These are phyloP conservation scores for Yamadazyma taylorii DNA, from an alignment of 1,139 yeast genomes.

Conservation along the genomic window DNA sequence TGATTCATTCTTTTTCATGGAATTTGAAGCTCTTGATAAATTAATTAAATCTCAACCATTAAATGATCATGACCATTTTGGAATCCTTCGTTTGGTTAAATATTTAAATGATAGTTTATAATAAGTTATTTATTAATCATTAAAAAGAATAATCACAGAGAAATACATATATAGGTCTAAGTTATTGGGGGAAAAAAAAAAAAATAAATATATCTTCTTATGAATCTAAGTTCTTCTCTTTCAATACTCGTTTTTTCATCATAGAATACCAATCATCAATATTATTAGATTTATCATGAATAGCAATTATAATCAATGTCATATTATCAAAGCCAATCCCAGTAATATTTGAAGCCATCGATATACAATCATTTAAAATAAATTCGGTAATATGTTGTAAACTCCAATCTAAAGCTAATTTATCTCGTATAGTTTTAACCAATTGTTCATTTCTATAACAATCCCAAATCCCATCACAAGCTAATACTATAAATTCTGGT, in stretches of 20 bases:
- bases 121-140: no score
- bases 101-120: no score
- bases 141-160: no score
- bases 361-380: slow-evolving; percentile 62
- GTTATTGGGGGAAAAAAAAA: no score
- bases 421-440: slow-evolving; percentile 54
- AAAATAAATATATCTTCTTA: no score
- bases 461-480: slow-evolving; percentile 85
- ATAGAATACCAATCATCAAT: slow-evolving; percentile 58
- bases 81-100: no score
- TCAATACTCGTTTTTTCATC: slow-evolving; percentile 50
- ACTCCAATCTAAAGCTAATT: slow-evolving; percentile 56
- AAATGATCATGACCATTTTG: neutral
- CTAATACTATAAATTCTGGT: slow-evolving; percentile 67
- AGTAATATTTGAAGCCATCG: slow-evolving; percentile 71
- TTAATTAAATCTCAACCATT: neutral
- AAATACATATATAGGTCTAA: no score
- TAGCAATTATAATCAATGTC: slow-evolving; percentile 67
- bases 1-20: slow-evolving; percentile 38
- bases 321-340: slow-evolving; percentile 82
- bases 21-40: slow-evolving; percentile 19
- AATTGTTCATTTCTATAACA: slow-evolving; percentile 63
- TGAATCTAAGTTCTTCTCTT: slow-evolving; percentile 36
- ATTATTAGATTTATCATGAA: slow-evolving; percentile 44
- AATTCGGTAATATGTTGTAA: slow-evolving; percentile 59